Conservation (phyloP, 2,329 filamentous ascomycete genomes). For the Colletotrichum shisoi region DNA sequence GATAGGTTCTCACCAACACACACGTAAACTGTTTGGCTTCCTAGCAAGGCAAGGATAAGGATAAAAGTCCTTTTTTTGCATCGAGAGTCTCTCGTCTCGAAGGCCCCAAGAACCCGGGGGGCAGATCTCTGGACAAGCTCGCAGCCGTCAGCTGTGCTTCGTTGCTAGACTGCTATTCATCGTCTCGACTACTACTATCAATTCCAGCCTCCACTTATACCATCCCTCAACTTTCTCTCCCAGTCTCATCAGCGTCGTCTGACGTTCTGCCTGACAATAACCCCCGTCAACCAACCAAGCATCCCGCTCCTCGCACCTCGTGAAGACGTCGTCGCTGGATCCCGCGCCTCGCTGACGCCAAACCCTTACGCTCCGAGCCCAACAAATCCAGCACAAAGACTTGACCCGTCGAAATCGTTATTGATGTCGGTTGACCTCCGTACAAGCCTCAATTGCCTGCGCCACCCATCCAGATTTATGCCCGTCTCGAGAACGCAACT, state of each 20-base stretch:
- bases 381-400: conserved; percentile 37
- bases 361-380: conserved; percentile 19
- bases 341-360: conserved; percentile 30
- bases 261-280: conserved; percentile 23
- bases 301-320: conserved; percentile 23
- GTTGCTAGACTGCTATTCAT: conserved; percentile 40
- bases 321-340: conserved; percentile 30
- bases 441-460: conserved; percentile 63
- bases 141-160: conserved; percentile 36
- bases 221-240: neutral
- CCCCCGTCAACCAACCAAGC: conserved; percentile 2
- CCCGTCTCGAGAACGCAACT: conserved; percentile 64
- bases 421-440: conserved; percentile 69
- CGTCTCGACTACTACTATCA: conserved; percentile 26
- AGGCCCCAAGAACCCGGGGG: conserved; percentile 38
- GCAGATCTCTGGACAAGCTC: conserved; percentile 40
- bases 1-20: conserved; percentile 32
- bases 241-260: conserved; percentile 12
- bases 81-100: conserved; percentile 33
- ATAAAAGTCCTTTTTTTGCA: conserved; percentile 32
- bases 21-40: conserved; percentile 25
- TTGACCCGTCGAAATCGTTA: conserved; percentile 48
- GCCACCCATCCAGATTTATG: conserved; percentile 66
- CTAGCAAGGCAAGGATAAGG: conserved; percentile 33
- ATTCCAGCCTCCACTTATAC: conserved; percentile 16